Evolutionary conservation across 2,329 filamentous ascomycete genomes (phyloP).

Genomic region (Cercospora sesami): DNA sequence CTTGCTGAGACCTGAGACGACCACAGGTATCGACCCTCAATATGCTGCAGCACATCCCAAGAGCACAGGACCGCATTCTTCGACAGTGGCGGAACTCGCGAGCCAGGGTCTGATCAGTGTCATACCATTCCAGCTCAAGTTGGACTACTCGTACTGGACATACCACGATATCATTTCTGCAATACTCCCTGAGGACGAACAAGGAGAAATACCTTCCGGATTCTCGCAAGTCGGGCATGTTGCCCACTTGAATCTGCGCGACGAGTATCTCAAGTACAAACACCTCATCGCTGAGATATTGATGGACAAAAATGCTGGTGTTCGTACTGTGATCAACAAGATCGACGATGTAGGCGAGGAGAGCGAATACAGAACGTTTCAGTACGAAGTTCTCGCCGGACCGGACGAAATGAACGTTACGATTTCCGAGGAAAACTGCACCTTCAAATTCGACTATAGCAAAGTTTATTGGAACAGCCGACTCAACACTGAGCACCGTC

Average conservation of each 20-base stretch:
- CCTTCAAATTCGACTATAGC: slow-evolving; percentile 89
- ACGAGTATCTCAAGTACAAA: slow-evolving; percentile 82
- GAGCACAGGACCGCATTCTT: slow-evolving; percentile 68
- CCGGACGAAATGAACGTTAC: slow-evolving; percentile 80
- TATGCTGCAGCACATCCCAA: neutral
- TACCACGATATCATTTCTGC: slow-evolving; percentile 82
- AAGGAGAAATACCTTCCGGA: slow-evolving; percentile 78
- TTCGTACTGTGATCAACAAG: slow-evolving; percentile 95
- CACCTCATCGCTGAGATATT: slow-evolving; percentile 80
- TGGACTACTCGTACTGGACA: slow-evolving; percentile 84
- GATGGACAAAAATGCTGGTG: slow-evolving; percentile 79
- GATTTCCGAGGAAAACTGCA: slow-evolving; percentile 76
- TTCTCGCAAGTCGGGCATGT: slow-evolving; percentile 91
- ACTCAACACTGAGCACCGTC: slow-evolving; percentile 82
- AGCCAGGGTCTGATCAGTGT: slow-evolving; percentile 67
- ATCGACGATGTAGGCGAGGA: slow-evolving; percentile 81
- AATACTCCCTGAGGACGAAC: slow-evolving; percentile 75
- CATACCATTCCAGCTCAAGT: slow-evolving; percentile 70
- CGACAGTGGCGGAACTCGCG: slow-evolving; percentile 67
- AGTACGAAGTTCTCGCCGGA: slow-evolving; percentile 85
- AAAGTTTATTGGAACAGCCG: slow-evolving; percentile 99
- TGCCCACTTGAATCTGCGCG: slow-evolving; percentile 86
- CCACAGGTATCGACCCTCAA: slow-evolving; percentile 31
- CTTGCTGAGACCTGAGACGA: slow-evolving; percentile 47
- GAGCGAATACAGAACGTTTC: slow-evolving; percentile 86